Evolutionary conservation across 495 filamentous ascomycete species (phyloP).

Genomic region (Penicillium roqueforti): DNA sequence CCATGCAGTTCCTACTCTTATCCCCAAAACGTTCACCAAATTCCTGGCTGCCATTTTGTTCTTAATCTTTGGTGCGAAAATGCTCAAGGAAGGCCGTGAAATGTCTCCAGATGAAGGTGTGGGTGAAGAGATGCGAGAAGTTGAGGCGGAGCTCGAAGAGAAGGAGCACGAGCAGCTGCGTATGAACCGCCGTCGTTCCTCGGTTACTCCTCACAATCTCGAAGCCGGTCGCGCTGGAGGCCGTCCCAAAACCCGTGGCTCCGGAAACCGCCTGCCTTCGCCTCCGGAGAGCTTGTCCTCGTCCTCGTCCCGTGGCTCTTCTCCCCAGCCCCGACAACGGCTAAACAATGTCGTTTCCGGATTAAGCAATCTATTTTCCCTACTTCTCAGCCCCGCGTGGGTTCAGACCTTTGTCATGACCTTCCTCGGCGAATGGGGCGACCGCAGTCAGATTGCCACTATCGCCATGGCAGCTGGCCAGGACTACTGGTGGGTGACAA

Average conservation of each 20-base stretch:
- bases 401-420: constrained; percentile 99
- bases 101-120: constrained; percentile 89
- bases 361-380: constrained; percentile 78
- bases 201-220: constrained; percentile 47
- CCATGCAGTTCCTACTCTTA: constrained; percentile 85
- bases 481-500: constrained; percentile 98
- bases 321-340: constrained; percentile 43
- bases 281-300: constrained; percentile 53
- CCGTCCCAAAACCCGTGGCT: constrained; percentile 43
- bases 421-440: constrained; percentile 97
- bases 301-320: constrained; percentile 54
- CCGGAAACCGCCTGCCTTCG: constrained; percentile 48
- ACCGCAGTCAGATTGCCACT: constrained; percentile 95
- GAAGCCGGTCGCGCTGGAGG: constrained; percentile 44
- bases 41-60: constrained; percentile 82
- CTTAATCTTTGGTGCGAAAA: constrained; percentile 78
- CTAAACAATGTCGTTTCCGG: constrained; percentile 51
- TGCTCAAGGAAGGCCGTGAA: constrained; percentile 80
- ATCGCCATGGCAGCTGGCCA: constrained; percentile 98
- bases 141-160: constrained; percentile 91
- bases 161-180: constrained; percentile 69
- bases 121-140: constrained; percentile 92
- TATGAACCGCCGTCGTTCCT: constrained; percentile 50
- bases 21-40: constrained; percentile 83
- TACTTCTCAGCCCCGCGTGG: constrained; percentile 92